Evolutionary conservation across 2,329 filamentous ascomycete genomes (phyloP), one percentile per base, ranked within the genome.

Genomic region (Colletotrichum acutatum): DNA sequence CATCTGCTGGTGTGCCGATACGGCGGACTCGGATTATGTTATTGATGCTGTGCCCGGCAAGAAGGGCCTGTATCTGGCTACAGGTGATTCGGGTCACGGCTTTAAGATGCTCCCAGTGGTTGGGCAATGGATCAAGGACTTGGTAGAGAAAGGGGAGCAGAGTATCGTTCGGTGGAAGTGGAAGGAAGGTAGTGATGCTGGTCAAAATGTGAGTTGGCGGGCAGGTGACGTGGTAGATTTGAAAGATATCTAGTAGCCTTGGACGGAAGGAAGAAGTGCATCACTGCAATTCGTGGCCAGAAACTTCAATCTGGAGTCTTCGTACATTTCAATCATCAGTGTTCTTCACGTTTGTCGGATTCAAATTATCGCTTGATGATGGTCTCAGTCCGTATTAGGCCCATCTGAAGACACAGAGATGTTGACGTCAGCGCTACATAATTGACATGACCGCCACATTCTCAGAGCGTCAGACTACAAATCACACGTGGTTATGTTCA

Each of bases 1-100:
- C 2, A 79, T 92, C 16, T 92, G 90, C 77, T 92, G 90, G 90
- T 90, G 89, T 73, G 89, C 89, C 0, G 90, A 92, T 74, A 90
- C 89, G 0, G 83, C 80, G 5, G 88, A 91, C 76, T 90, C 89
- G 0, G 88, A 92, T 52, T 92, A 86, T 75, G 84, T 90, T 54
- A 85, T 92, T 46, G 90, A 92, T 76, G 88, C 85, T 68, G 86
- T 91, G 0, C 90, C 90, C 0, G 78, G 81, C 0, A 88, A 83
- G 2, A 79, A 80, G 2, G 85, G 83, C 0, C 81, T 91, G 3
- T 79, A 91, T 2, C 77, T 90, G 0, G 74, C 88, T 0, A 86
- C 87, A 0, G 90, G 90, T 0, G 90, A 91, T 76, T 91, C 89
- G 1, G 90, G 89, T 0, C 90, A 92, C 76, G 88, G 86, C 0